Evolutionary conservation across 352 stramenopile genomes (phyloP).

Genomic region (Albugo laibachii): DNA sequence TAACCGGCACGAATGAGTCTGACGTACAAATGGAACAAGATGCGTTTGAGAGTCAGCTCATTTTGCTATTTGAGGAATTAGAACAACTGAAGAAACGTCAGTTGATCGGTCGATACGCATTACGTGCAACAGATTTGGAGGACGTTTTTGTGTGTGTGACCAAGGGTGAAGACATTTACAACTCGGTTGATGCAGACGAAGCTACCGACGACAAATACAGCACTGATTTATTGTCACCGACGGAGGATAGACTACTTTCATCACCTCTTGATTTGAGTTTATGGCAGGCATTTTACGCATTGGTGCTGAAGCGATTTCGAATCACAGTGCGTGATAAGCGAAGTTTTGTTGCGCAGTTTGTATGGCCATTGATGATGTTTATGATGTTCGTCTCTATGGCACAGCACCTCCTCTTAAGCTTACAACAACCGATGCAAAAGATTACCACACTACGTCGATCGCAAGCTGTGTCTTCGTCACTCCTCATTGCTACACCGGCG

Average conservation of each 20-base stretch:
- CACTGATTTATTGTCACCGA: not conserved
- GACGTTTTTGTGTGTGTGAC: slow-evolving; percentile 96
- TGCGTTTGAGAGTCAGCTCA: slow-evolving; percentile 39
- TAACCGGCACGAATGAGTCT: too few species aligned
- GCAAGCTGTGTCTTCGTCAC: too few species aligned
- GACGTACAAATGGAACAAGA: too few species aligned
- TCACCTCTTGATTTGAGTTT: too few species aligned
- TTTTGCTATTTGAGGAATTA: slow-evolving; percentile 84
- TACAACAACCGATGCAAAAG: too few species aligned
- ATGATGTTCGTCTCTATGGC: slow-evolving; percentile 24
- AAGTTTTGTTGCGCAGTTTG: slow-evolving; percentile 34
- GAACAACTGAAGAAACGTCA: slow-evolving; percentile 30
- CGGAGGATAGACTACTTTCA: not conserved
- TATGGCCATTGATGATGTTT: slow-evolving; percentile 47
- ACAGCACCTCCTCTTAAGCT: slow-evolving; percentile 6
- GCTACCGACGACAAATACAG: slow-evolving; percentile 2
- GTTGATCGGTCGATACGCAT: slow-evolving; percentile 85
- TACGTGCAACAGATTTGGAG: slow-evolving; percentile 97
- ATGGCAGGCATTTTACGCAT: slow-evolving; percentile 10
- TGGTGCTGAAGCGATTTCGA: slow-evolving; percentile 34
- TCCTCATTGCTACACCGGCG: too few species aligned
- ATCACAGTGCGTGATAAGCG: slow-evolving; percentile 38
- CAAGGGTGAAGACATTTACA: slow-evolving; percentile 48
- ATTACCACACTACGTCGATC: too few species aligned
- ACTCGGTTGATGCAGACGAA: slow-evolving; percentile 36